Percentiles rank a stretch among this genome's conserved stretches.
Evolutionary conservation across 2,329 filamentous ascomycete species (phyloP).

Genomic region (Ophiostoma piceae): DNA sequence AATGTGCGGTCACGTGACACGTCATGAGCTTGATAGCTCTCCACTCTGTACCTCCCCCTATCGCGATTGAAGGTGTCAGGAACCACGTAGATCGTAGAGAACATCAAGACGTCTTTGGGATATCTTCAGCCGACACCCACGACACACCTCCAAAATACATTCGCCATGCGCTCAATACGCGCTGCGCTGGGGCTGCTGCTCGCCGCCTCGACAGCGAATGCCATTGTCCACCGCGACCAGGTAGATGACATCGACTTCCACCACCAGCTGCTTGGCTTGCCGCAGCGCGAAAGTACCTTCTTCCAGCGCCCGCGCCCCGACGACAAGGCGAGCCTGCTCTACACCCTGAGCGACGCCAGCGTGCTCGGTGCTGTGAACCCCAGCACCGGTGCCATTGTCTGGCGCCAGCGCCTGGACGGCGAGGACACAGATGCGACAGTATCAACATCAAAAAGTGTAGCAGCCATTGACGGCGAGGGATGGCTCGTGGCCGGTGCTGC

Average conservation of each 20-base stretch:
- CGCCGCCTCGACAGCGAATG: conserved; percentile 45
- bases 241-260: conserved; percentile 91
- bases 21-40: neutral
- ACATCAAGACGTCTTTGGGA: neutral
- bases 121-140: neutral
- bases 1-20: neutral
- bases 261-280: conserved; percentile 78
- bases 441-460: conserved; percentile 46
- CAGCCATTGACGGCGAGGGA: conserved; percentile 72
- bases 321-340: conserved; percentile 83
- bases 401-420: conserved; percentile 67
- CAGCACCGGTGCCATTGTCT: conserved; percentile 74
- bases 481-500: conserved; percentile 71
- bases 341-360: conserved; percentile 79
- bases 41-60: neutral
- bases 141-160: neutral
- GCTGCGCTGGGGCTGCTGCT: conserved; percentile 16
- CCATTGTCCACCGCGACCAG: conserved; percentile 73
- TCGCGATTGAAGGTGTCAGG: neutral
- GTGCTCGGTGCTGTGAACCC: conserved; percentile 87
- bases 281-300: conserved; percentile 79
- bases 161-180: conserved; percentile 19
- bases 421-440: conserved; percentile 32
- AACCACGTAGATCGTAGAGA: neutral
- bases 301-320: conserved; percentile 81